Evolutionary conservation across 108 stramenopile species (phyloP).

Genomic region (Heterococcus sp.): DNA sequence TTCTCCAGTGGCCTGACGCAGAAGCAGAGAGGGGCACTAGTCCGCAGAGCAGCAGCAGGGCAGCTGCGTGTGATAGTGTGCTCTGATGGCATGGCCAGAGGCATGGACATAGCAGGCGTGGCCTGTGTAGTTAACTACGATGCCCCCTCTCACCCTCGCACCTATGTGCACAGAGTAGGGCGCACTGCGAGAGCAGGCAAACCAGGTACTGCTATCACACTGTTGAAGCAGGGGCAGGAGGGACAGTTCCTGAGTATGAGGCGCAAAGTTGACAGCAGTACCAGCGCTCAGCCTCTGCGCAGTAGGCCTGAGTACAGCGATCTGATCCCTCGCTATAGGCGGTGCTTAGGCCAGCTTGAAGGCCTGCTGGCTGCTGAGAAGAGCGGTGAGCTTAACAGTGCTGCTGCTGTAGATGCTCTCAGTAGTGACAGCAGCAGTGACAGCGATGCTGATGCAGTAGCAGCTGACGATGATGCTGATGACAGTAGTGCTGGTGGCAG

Average conservation of each 20-base stretch:
- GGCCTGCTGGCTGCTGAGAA: slow-evolving; percentile 33
- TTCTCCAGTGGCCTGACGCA: slow-evolving; percentile 37
- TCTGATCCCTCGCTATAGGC: slow-evolving; percentile 10
- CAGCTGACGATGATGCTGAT: too few relatives aligned
- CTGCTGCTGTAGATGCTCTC: slow-evolving; percentile 10
- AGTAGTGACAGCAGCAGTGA: too few relatives aligned
- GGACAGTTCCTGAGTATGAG: slow-evolving; percentile 18
- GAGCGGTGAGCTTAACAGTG: slow-evolving; percentile 10
- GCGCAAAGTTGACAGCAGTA: slow-evolving; percentile 16
- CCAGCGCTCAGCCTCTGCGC: slow-evolving; percentile 1
- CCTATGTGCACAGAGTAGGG: slow-evolving; percentile 42
- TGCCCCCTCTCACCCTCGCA: slow-evolving; percentile 19
- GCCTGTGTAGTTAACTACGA: slow-evolving; percentile 37
- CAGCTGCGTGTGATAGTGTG: slow-evolving; percentile 23
- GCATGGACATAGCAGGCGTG: slow-evolving; percentile 36
- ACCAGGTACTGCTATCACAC: slow-evolving; percentile 20
- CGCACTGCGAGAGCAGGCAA: slow-evolving; percentile 31
- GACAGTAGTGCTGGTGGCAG: too few relatives aligned
- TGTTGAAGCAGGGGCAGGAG: slow-evolving; percentile 31
- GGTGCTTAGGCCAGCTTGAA: slow-evolving; percentile 13
- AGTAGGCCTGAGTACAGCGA: not conserved
- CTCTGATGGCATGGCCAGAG: slow-evolving; percentile 42
- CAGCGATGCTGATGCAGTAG: too few relatives aligned
- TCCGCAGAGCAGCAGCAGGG: slow-evolving; percentile 9
- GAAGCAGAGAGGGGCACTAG: slow-evolving; percentile 13